A percentile compares a stretch with the other conserved stretches of the same genome.
Conservation (phyloP, 73 alveolate species). For the Paramecium biaurelia region DNA sequence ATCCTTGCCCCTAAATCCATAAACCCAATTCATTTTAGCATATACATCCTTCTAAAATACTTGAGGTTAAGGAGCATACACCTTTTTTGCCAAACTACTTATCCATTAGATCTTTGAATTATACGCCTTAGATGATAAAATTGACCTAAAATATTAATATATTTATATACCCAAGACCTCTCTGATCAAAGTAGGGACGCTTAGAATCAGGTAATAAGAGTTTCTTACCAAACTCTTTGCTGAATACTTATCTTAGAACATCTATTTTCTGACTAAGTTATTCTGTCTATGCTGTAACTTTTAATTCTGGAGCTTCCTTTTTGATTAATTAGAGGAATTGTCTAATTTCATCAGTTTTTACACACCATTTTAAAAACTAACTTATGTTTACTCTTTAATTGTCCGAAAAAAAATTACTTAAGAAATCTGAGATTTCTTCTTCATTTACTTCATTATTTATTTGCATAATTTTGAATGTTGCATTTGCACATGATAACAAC, state of each 20-base stretch:
- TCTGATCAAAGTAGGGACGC: not conserved
- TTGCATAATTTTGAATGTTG: conserved; percentile 86
- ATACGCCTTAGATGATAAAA: conserved; percentile 59
- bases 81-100: conserved; percentile 62
- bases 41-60: conserved; percentile 60
- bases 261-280: not conserved
- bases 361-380: conserved; percentile 76
- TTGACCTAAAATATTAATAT: not conserved
- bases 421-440: conserved; percentile 74
- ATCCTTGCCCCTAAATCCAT: conserved; percentile 93
- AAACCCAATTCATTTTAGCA: conserved; percentile 91
- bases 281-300: not conserved
- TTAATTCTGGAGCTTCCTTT: conserved; percentile 51
- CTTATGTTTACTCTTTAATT: conserved; percentile 69
- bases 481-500: conserved; percentile 86
- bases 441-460: conserved; percentile 77
- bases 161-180: conserved; percentile 9
- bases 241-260: conserved; percentile 27
- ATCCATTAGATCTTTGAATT: conserved; percentile 65
- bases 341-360: conserved; percentile 74
- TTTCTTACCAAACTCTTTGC: conserved; percentile 46
- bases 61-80: conserved; percentile 64
- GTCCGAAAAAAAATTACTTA: conserved; percentile 74
- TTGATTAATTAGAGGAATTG: conserved; percentile 64
- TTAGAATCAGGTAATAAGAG: conserved; percentile 28